These are phyloP conservation scores for Verticillium nonalfalfae DNA, from an alignment of 2,329 filamentous ascomycete genomes.

Conservation along the genomic window DNA sequence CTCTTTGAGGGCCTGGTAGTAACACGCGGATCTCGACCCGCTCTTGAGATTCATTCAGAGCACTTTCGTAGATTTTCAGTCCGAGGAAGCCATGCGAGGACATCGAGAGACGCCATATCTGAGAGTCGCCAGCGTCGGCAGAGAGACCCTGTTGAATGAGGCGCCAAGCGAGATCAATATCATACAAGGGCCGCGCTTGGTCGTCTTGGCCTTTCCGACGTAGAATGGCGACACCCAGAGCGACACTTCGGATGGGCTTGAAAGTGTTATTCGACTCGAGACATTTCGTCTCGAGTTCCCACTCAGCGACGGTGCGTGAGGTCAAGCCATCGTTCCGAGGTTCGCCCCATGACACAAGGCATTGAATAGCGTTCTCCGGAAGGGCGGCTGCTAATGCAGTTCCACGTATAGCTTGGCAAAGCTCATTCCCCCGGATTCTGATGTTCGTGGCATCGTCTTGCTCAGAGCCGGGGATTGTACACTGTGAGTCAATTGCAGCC, in stretches of 20 bases:
- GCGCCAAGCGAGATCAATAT: background rate
- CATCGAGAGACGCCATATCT: background rate
- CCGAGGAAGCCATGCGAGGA: slow-evolving; percentile 23
- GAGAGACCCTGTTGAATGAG: background rate
- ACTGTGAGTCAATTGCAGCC: background rate
- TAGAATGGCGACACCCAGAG: background rate
- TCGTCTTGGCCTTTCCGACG: background rate
- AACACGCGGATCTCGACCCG: slow-evolving; percentile 27
- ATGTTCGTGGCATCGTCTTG: background rate
- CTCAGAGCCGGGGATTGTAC: background rate
- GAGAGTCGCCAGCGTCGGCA: background rate
- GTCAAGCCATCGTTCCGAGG: background rate
- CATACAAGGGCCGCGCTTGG: background rate
- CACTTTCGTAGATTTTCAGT: slow-evolving; percentile 25
- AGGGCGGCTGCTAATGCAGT: background rate
- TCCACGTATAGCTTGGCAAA: background rate
- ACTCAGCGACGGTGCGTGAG: background rate
- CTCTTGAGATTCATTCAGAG: slow-evolving; percentile 21
- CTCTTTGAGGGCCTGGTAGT: slow-evolving; percentile 23
- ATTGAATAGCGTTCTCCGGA: background rate
- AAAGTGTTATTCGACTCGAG: background rate
- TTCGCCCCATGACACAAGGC: background rate
- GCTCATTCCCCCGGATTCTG: background rate
- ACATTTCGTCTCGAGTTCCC: background rate
- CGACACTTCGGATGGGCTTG: background rate